Conservation (phyloP, 768 basidiomycete genomes). For the Hericium coralloides region DNA sequence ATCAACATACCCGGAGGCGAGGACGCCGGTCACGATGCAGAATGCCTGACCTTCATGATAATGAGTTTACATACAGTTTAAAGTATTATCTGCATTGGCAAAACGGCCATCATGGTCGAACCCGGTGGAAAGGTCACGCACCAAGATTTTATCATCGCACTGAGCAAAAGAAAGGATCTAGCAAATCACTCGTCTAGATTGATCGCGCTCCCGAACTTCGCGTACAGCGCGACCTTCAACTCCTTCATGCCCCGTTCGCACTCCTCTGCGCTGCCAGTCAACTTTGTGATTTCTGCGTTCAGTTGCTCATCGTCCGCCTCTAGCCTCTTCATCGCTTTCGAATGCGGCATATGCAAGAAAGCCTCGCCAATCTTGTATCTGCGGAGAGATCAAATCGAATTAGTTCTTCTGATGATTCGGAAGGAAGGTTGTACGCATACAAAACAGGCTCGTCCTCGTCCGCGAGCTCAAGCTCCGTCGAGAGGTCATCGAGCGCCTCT, state of each 20-base stretch:
- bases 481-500: slow-evolving; percentile 85
- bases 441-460: slow-evolving; percentile 78
- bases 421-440: slow-evolving; percentile 32
- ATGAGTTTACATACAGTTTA: no score
- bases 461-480: slow-evolving; percentile 79
- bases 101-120: no score
- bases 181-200: slow-evolving; percentile 70
- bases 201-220: slow-evolving; percentile 88
- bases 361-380: slow-evolving; percentile 90
- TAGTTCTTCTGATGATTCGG: background rate
- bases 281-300: slow-evolving; percentile 41
- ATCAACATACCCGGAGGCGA: no score
- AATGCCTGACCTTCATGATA: no score
- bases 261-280: slow-evolving; percentile 46
- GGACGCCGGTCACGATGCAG: no score
- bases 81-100: no score
- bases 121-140: no score
- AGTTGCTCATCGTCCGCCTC: slow-evolving; percentile 59
- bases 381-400: background rate
- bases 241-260: slow-evolving; percentile 73
- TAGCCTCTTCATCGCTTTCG: slow-evolving; percentile 61
- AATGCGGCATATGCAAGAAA: slow-evolving; percentile 71
- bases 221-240: slow-evolving; percentile 73
- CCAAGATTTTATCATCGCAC: no score
- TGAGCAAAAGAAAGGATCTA: no score